Conservation (phyloP, 805 yeast species). For the Ogataea nitratoaversa region DNA sequence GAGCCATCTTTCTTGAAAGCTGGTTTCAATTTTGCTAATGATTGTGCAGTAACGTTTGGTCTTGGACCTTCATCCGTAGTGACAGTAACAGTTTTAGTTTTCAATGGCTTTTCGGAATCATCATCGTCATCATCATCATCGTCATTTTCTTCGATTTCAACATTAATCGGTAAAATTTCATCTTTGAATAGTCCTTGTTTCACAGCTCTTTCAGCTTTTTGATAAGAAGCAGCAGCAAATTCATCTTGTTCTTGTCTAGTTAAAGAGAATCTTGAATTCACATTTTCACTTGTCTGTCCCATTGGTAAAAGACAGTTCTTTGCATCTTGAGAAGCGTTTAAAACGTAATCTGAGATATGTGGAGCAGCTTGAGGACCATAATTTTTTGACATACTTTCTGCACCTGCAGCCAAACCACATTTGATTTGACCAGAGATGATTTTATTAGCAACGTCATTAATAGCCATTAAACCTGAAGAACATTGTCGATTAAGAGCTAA, state of each 20-base stretch:
- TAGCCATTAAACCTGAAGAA: slow-evolving; percentile 89
- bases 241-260: slow-evolving; percentile 74
- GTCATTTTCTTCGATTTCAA: slow-evolving; percentile 50
- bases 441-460: slow-evolving; percentile 85
- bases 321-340: slow-evolving; percentile 44
- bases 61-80: slow-evolving; percentile 75
- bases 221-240: slow-evolving; percentile 84
- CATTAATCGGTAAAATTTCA: slow-evolving; percentile 80
- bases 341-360: slow-evolving; percentile 44
- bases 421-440: slow-evolving; percentile 84
- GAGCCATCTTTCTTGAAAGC: slow-evolving; percentile 82
- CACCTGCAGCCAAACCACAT: slow-evolving; percentile 89
- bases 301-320: slow-evolving; percentile 84
- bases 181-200: slow-evolving; percentile 71
- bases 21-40: slow-evolving; percentile 72
- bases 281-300: slow-evolving; percentile 95
- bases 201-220: slow-evolving; percentile 78
- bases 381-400: slow-evolving; percentile 88
- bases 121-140: slow-evolving; percentile 57
- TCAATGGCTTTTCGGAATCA: slow-evolving; percentile 19
- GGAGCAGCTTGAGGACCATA: slow-evolving; percentile 80
- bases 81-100: slow-evolving; percentile 28
- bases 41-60: slow-evolving; percentile 73
- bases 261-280: slow-evolving; percentile 63
- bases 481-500: slow-evolving; percentile 90